Evolutionary conservation across 768 basidiomycete genomes (phyloP).

Genomic region (Tylopilus felleus): DNA sequence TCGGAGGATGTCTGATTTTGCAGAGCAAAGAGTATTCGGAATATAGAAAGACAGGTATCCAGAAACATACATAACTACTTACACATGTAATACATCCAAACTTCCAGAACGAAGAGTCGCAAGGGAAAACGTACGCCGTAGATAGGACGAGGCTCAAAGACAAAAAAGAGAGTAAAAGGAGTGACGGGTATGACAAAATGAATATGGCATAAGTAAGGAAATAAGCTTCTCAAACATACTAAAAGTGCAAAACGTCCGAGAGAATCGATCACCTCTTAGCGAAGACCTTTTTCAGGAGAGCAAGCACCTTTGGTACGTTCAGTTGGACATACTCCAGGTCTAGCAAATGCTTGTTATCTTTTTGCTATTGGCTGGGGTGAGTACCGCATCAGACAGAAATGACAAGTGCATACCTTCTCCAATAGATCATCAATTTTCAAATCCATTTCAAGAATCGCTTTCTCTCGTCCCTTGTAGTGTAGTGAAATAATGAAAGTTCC

Average conservation of each 20-base stretch:
- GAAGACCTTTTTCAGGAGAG: constrained; percentile 90
- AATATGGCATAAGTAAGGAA: constrained; percentile 35
- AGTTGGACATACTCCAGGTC: constrained; percentile 98
- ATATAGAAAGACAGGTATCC: constrained; percentile 34
- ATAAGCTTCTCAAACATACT: constrained; percentile 18
- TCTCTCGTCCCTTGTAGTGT: constrained; percentile 98
- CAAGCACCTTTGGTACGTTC: constrained; percentile 93
- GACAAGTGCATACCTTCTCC: constrained; percentile 71
- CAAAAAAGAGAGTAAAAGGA: constrained; percentile 16
- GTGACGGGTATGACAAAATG: constrained; percentile 31
- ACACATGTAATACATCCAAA: constrained; percentile 36
- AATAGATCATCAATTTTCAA: constrained; percentile 97
- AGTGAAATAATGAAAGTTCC: constrained; percentile 99
- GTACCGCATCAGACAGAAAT: background rate
- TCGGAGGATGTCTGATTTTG: constrained; percentile 4
- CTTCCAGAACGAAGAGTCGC: constrained; percentile 30
- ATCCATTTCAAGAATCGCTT: constrained; percentile 99
- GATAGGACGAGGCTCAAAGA: constrained; percentile 12
- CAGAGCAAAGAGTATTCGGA: constrained; percentile 10
- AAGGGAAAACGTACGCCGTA: constrained; percentile 17
- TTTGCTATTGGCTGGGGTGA: constrained; percentile 66
- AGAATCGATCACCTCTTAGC: constrained; percentile 63
- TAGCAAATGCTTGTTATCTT: constrained; percentile 94
- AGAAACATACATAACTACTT: constrained; percentile 35
- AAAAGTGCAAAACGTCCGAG: constrained; percentile 3